Evolutionary conservation across 306 rosid genomes (phyloP), one percentile per base, ranked within the genome.

Genomic region (Corylus americana): DNA sequence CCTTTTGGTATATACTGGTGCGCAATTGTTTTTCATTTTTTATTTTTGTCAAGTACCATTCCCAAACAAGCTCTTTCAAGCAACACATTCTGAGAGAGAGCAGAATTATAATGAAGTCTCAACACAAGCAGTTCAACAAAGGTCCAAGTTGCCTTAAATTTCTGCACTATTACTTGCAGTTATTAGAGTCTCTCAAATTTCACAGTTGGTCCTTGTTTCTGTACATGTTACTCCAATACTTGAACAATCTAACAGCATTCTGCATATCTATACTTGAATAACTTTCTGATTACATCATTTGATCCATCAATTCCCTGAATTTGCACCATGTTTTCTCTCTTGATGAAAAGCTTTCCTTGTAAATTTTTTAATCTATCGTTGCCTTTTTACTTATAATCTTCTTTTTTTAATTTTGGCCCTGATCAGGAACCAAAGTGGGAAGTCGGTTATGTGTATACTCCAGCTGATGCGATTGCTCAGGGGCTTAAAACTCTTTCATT

Each of bases 391-490:
- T 50, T 22, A 70, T 61, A 39, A 10, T 47, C 73, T 10, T 81
- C 73, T 44, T 11, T 80, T 64, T 1, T 0, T 22, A 68, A 37
- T 39, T 31, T 61, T 73, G 70, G 27, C 59, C 11, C 11, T 74
- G 83, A 78, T 67, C 92, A 91, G 98, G 97, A 90, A 59, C 94
- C 94, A 4, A 95, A 88, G 86, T 95, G 99, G 99, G 86, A 91
- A 89, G 98, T 85, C 18, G 97, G 99, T 17, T 42, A 83, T 29
- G 55, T 87, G 78, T 95, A 95, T 83, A 93, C 97, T 77, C 99
- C 99, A 42, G 94, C 92, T 59, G 99, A 95, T 81, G 99, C 98
- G 44, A 84, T 93, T 79, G 99, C 97, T 71, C 98, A 90, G 86
- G 78, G 83, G 54, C 91, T 93, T 39, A 90, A 87, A 75, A 85